A percentile compares a stretch with the other conserved stretches of the same genome.
phyloP scores from a whole-genome alignment of 371 early-diverging fungal species.

The Apophysomyces trapeziformis region DNA sequence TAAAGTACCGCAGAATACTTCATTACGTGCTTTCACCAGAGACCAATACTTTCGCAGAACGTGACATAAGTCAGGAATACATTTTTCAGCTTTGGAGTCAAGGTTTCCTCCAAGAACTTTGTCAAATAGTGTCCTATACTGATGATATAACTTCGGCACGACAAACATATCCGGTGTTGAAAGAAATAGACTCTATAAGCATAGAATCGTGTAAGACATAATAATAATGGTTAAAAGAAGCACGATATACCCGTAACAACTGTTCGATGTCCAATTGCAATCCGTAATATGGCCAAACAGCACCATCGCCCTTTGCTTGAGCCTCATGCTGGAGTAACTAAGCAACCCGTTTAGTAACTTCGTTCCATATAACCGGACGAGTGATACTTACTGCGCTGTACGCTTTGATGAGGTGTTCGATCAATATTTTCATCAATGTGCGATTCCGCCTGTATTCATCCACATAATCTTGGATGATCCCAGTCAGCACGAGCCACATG shows the following conservation, averaged over 20 bases:
- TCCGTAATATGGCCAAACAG: conserved; percentile 39
- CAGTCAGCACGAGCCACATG: conserved; percentile 68
- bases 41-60: conserved; percentile 47
- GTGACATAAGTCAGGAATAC: conserved; percentile 29
- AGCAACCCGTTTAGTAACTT: not conserved
- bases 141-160: conserved; percentile 57
- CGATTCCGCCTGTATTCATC: conserved; percentile 70
- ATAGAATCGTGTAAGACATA: not conserved
- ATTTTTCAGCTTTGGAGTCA: conserved; percentile 15
- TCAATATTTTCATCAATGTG: conserved; percentile 68
- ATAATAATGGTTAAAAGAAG: not conserved
- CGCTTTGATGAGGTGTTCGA: conserved; percentile 61
- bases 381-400: conserved; percentile 54
- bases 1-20: conserved; percentile 49
- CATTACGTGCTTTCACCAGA: conserved; percentile 52
- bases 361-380: not conserved
- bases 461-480: conserved; percentile 65
- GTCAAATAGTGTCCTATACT: conserved; percentile 43
- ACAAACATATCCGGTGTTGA: conserved; percentile 73
- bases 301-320: conserved; percentile 9
- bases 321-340: conserved; percentile 16
- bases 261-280: conserved; percentile 58
- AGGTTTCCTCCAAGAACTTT: conserved; percentile 35
- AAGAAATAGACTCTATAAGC: conserved; percentile 56
- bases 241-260: conserved; percentile 49